Percentiles rank a stretch among this genome's conserved stretches.
phyloP scores from a whole-genome alignment of 2,329 filamentous ascomycete species.

The Dothidotthia symphoricarpi region DNA sequence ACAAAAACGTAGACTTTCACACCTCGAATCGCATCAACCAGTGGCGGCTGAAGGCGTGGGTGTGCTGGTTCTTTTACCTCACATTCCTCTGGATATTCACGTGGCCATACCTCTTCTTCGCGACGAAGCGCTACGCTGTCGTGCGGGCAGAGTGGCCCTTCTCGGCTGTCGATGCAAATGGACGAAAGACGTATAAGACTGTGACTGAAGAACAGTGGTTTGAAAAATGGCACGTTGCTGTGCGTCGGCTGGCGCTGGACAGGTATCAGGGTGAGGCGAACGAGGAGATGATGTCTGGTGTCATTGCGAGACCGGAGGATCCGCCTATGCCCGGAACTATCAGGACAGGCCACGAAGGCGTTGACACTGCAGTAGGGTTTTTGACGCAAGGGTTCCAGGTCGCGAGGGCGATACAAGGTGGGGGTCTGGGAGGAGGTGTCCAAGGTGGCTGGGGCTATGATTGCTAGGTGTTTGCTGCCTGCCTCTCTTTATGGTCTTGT shows the following conservation, averaged over 20 bases:
- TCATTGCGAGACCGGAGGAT: slow-evolving; percentile 46
- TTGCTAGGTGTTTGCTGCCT: slow-evolving; percentile 4
- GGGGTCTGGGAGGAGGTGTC: slow-evolving; percentile 15
- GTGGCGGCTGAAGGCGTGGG: slow-evolving; percentile 64
- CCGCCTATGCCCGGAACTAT: slow-evolving; percentile 34
- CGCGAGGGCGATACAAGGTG: slow-evolving; percentile 28
- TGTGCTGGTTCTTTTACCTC: slow-evolving; percentile 64
- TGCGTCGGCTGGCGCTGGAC: slow-evolving; percentile 59
- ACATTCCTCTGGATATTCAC: slow-evolving; percentile 67
- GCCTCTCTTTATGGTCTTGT: not conserved
- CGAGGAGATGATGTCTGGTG: slow-evolving; percentile 42
- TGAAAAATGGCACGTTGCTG: slow-evolving; percentile 60
- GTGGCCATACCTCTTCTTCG: slow-evolving; percentile 69
- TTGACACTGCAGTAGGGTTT: slow-evolving; percentile 35
- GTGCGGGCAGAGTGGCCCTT: slow-evolving; percentile 62
- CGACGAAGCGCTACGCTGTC: slow-evolving; percentile 67
- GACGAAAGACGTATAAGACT: slow-evolving; percentile 50
- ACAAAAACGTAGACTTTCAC: slow-evolving; percentile 61
- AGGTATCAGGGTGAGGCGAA: slow-evolving; percentile 57
- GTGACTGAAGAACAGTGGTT: slow-evolving; percentile 58
- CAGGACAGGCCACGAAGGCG: slow-evolving; percentile 28
- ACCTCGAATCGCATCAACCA: slow-evolving; percentile 61
- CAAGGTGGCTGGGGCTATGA: slow-evolving; percentile 40
- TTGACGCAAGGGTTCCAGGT: slow-evolving; percentile 36
- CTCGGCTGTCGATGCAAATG: slow-evolving; percentile 40